These are phyloP conservation scores for Geosmithia putterillii DNA, from an alignment of 2,329 filamentous ascomycete genomes.

Conservation along the genomic window DNA sequence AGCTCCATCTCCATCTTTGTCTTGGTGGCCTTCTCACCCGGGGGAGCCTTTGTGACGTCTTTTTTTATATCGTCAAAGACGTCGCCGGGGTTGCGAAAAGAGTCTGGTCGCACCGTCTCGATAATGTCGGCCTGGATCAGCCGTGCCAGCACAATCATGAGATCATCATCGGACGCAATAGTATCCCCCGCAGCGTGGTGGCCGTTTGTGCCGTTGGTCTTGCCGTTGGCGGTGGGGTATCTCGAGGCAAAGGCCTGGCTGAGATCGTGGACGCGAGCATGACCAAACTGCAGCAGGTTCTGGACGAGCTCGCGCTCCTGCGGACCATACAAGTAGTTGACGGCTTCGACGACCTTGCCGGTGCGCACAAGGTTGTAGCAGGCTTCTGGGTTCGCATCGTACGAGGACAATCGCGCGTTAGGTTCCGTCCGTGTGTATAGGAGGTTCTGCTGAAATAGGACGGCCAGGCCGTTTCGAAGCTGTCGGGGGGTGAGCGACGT, in stretches of 20 bases:
- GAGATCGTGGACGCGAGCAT: constrained; percentile 60
- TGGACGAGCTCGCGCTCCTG: constrained; percentile 63
- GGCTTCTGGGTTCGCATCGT: constrained; percentile 70
- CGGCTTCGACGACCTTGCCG: constrained; percentile 68
- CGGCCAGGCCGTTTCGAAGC: constrained; percentile 67
- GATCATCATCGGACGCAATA: constrained; percentile 32
- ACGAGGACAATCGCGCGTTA: constrained; percentile 54
- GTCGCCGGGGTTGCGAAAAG: constrained; percentile 50
- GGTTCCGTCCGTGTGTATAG: constrained; percentile 54
- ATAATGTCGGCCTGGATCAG: constrained; percentile 56
- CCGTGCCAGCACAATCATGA: constrained; percentile 37
- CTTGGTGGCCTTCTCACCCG: constrained; percentile 36
- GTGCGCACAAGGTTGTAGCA: constrained; percentile 74
- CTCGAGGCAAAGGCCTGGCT: constrained; percentile 45
- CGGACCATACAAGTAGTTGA: constrained; percentile 63
- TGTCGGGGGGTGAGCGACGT: constrained; percentile 64
- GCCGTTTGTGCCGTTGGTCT: constrained; percentile 19
- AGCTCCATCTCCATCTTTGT: constrained; percentile 50
- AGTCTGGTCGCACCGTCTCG: constrained; percentile 45
- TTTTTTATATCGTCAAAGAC: constrained; percentile 49
- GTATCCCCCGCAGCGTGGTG: constrained; percentile 13
- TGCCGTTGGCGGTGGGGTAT: constrained; percentile 19
- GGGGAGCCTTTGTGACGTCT: constrained; percentile 38
- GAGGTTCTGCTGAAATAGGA: constrained; percentile 81
- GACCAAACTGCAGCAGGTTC: constrained; percentile 64